A percentile compares a stretch with the other conserved stretches of the same genome.
phyloP scores from a whole-genome alignment of 2,329 filamentous ascomycete genomes.

The Claviceps capensis region DNA sequence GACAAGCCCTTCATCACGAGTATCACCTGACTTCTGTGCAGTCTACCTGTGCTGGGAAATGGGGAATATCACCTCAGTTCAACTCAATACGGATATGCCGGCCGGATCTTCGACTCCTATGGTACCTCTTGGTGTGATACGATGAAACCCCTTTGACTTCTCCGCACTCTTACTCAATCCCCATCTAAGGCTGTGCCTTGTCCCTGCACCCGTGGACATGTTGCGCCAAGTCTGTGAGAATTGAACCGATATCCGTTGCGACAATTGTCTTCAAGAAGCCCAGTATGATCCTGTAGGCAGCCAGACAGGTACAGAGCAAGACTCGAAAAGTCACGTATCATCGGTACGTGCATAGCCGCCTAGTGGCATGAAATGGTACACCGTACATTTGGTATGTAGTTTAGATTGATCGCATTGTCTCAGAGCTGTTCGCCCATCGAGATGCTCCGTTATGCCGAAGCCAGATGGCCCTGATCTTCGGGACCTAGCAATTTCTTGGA shows the following conservation, averaged over 20 bases:
- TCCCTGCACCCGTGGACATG: neutral
- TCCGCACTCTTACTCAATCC: too few species aligned
- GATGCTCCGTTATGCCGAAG: neutral
- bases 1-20: too few species aligned
- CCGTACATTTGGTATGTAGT: too few species aligned
- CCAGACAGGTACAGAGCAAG: neutral
- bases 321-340: neutral
- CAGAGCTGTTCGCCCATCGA: neutral
- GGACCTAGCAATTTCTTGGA: neutral
- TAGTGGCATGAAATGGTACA: neutral
- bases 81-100: too few species aligned
- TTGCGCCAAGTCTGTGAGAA: conserved; percentile 10
- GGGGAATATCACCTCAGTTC: too few species aligned
- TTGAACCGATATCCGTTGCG: neutral
- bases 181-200: neutral
- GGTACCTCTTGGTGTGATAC: too few species aligned
- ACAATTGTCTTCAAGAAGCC: neutral
- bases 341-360: neutral
- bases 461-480: neutral
- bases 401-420: neutral
- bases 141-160: too few species aligned
- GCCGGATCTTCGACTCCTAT: too few species aligned
- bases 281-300: neutral
- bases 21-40: too few species aligned
- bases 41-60: too few species aligned